These are phyloP conservation scores for Tardiomyces digboiensis DNA, from an alignment of 1,139 yeast species.

Conservation along the genomic window DNA sequence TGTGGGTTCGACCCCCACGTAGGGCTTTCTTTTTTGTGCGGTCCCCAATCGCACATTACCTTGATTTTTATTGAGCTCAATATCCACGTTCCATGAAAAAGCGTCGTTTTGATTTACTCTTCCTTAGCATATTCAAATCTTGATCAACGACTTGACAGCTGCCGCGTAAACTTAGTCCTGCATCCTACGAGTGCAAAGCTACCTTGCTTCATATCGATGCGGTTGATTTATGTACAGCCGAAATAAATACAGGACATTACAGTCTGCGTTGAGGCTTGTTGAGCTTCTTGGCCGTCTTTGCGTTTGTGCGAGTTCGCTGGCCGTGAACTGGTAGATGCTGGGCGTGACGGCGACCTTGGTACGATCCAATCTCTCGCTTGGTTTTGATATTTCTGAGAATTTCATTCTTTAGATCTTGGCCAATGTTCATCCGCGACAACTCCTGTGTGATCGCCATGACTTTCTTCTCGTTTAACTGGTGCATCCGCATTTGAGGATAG, in stretches of 20 bases:
- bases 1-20: conserved; percentile 1
- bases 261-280: conserved; percentile 66
- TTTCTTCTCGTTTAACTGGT: conserved; percentile 83
- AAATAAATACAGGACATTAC: conserved; percentile 9
- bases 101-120: too few relatives aligned
- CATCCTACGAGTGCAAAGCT: too few relatives aligned
- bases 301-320: conserved; percentile 87
- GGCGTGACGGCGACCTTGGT: conserved; percentile 85
- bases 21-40: background rate
- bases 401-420: conserved; percentile 74
- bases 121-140: too few relatives aligned
- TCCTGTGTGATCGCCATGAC: conserved; percentile 82
- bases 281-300: conserved; percentile 78
- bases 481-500: conserved; percentile 92
- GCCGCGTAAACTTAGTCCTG: too few relatives aligned
- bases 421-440: conserved; percentile 72
- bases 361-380: conserved; percentile 77
- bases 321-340: conserved; percentile 80
- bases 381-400: conserved; percentile 70
- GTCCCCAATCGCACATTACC: too few relatives aligned
- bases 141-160: too few relatives aligned
- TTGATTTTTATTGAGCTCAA: too few relatives aligned
- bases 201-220: too few relatives aligned
- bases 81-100: too few relatives aligned
- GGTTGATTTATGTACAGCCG: background rate